Conservation (phyloP, 148 eudicot species). For the Euryodendron excelsum region DNA sequence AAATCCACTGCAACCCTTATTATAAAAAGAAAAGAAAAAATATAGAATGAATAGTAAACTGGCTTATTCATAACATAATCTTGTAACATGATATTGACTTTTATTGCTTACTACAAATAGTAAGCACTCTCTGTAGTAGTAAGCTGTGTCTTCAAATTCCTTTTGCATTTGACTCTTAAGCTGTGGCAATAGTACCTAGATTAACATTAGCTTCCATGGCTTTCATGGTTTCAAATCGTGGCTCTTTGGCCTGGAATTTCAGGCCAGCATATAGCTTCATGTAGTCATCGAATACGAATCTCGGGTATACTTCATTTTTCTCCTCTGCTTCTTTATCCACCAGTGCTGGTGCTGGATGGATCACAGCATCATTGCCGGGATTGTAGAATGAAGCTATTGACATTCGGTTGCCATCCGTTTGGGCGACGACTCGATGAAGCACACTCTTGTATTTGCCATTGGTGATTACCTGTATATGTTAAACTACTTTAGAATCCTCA, state of each 20-base stretch:
- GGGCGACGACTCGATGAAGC: conserved; percentile 49
- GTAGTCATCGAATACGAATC: conserved; percentile 56
- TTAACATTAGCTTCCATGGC: conserved; percentile 27
- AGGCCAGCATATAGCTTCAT: conserved; percentile 50
- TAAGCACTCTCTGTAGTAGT: background rate
- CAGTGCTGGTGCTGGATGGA: conserved; percentile 46
- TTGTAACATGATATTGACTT: background rate
- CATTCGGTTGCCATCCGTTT: conserved; percentile 48
- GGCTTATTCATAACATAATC: conserved; percentile 1
- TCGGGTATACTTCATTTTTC: conserved; percentile 40
- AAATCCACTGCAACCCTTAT: background rate
- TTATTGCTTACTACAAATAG: background rate
- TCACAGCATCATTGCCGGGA: conserved; percentile 55
- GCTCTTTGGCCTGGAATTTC: conserved; percentile 70
- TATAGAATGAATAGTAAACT: background rate
- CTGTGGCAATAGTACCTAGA: conserved; percentile 36
- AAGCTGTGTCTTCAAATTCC: too few species aligned
- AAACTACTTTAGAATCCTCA: background rate
- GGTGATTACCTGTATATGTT: conserved; percentile 43
- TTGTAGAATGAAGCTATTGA: conserved; percentile 59
- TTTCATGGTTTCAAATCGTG: conserved; percentile 74
- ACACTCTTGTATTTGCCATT: conserved; percentile 58
- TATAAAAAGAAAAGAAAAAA: background rate
- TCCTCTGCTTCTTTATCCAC: conserved; percentile 29
- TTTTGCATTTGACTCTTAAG: too few species aligned